Evolutionary conservation across 2,329 filamentous ascomycete genomes (phyloP).

Genomic region (Pseudocercospora fuligena): DNA sequence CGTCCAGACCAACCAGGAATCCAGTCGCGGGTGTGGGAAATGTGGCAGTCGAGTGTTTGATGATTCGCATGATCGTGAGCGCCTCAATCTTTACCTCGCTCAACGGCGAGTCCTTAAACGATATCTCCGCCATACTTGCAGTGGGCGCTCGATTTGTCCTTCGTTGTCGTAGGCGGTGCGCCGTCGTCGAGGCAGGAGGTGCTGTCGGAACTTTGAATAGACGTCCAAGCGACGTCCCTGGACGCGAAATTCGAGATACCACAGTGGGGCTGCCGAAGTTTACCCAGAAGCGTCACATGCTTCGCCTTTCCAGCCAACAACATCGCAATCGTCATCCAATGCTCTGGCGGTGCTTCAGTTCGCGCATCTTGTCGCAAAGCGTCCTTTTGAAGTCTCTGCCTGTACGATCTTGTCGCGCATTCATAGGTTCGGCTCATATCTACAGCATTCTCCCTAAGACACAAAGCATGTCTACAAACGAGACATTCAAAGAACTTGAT

Average conservation of each 20-base stretch:
- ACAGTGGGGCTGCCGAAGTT: not conserved
- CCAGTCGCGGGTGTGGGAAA: constrained; percentile 92
- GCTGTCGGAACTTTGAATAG: not conserved
- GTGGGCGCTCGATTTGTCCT: too few relatives aligned
- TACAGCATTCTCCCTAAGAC: not conserved
- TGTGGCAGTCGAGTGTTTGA: constrained; percentile 86
- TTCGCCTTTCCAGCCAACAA: not conserved
- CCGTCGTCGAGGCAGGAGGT: not conserved
- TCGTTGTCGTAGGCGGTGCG: not conserved
- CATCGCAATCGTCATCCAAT: not conserved
- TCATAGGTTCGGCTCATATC: not conserved
- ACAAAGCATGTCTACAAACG: constrained; percentile 21
- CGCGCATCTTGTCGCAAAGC: not conserved
- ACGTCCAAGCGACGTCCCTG: not conserved
- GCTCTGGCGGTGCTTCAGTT: not conserved
- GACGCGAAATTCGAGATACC: constrained; percentile 1
- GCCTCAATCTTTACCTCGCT: constrained; percentile 88
- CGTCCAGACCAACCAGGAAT: constrained; percentile 91
- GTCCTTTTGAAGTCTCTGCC: not conserved
- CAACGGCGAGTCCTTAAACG: constrained; percentile 55
- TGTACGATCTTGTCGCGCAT: not conserved
- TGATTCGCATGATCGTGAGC: constrained; percentile 96
- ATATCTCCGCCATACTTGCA: constrained; percentile 36
- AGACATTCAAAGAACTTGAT: constrained; percentile 40
- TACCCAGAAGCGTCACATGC: not conserved